Base-by-base conservation (phyloP, 225 moss, liverwort and hornwort genomes). In the Polytrichum formosum region DNA sequence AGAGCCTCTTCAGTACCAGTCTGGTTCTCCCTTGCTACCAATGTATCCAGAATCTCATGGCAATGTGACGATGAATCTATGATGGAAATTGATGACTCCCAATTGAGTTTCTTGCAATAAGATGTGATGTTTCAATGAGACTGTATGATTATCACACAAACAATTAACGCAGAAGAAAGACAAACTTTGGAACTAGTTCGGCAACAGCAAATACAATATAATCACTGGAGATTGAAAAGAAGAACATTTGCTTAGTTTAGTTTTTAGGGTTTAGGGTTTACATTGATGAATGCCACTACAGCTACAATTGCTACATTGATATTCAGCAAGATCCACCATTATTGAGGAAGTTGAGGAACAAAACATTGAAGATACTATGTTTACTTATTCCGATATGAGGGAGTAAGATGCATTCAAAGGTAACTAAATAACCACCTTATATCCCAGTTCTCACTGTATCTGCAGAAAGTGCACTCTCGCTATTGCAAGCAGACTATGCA, bases 61-160 rank as follows among this genome's bases (percentile, higher is more conserved):
- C 8, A 20, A 58, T n/a, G 22, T n/a, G 20, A 58, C 0, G 2
- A 58, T 21, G 22, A 21, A 58, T 20, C n/a, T 20, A 21, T 58
- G 21, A 58, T 58, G 58, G 20, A 6, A 58, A 22, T 58, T 20
- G 20, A 58, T 58, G 66, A 72, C 85, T 82, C 74, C 82, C 85
- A 79, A 82, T 27, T 25, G 85, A 79, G 63, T 77, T 66, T 75
- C 85, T 67, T 67, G 72, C 72, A 59, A 72, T 37, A 55, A 74
- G 53, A 58, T 66, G 74, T 18, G 72, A 35, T 67, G 66, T 72
- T 17, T 79, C 79, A 67, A 55, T 79, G 13, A 70, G 5, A 75
- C 66, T 85, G 73, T 65, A 67, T 21, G 21, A 6, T 58, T n/a
- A 22, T 20, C 22, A 21, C 22, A 21, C 6, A 58, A 0, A 58